A percentile compares a stretch with the other conserved stretches of the same genome.
These are phyloP conservation scores for Beauveria varroae DNA, from an alignment of 2,329 filamentous ascomycete genomes.

Conservation along the genomic window DNA sequence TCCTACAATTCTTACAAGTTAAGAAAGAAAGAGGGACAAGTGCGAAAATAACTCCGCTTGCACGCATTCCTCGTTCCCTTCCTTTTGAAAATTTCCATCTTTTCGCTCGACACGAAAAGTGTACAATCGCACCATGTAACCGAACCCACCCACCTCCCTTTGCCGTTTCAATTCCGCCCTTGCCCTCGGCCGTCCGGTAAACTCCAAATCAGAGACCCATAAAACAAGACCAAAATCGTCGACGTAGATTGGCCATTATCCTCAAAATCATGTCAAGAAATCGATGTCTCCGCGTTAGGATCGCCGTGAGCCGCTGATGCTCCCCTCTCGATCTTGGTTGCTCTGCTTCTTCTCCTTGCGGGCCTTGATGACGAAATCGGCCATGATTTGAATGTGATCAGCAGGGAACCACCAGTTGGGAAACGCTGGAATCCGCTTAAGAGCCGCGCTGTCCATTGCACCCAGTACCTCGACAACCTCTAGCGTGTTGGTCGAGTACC, in stretches of 20 bases:
- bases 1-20: constrained; percentile 12
- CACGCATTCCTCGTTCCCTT: background rate
- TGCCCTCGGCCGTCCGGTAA: constrained; percentile 4
- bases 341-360: constrained; percentile 70
- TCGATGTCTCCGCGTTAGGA: background rate
- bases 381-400: constrained; percentile 84
- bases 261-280: background rate
- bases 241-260: constrained; percentile 5
- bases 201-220: constrained; percentile 5
- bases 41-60: background rate
- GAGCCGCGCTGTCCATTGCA: constrained; percentile 76
- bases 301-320: constrained; percentile 2
- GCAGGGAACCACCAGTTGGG: constrained; percentile 92
- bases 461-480: constrained; percentile 79
- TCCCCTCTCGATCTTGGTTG: constrained; percentile 50
- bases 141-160: background rate
- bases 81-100: background rate
- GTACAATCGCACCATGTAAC: background rate
- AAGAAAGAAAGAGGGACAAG: background rate
- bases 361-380: constrained; percentile 82
- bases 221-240: constrained; percentile 3
- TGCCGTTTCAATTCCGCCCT: background rate
- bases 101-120: constrained; percentile 4
- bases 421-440: constrained; percentile 82
- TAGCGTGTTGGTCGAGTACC: constrained; percentile 88